These are phyloP conservation scores for Trichoderma oligosporum DNA, from an alignment of 2,329 filamentous ascomycete species.

Conservation along the genomic window DNA sequence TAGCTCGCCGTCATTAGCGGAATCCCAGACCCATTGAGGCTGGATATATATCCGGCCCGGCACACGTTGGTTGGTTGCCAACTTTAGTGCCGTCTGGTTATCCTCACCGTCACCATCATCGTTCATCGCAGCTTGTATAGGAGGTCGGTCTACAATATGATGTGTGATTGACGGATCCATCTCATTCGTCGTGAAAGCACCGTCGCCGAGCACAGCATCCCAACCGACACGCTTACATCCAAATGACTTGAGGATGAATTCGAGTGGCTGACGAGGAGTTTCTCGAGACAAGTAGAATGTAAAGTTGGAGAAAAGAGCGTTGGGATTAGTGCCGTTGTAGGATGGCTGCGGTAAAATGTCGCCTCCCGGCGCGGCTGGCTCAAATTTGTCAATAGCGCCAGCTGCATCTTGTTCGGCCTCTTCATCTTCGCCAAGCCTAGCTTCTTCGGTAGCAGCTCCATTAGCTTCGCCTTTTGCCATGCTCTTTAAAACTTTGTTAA, in stretches of 20 bases:
- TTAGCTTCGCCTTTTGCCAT: slow-evolving; percentile 29
- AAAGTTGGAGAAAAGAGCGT: slow-evolving; percentile 78
- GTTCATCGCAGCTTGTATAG: slow-evolving; percentile 57
- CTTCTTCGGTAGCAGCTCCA: slow-evolving; percentile 35
- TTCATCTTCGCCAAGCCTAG: slow-evolving; percentile 38
- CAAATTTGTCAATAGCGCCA: slow-evolving; percentile 84
- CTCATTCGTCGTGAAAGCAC: slow-evolving; percentile 88
- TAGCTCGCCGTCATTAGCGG: slow-evolving; percentile 85
- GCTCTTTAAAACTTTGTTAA: slow-evolving; percentile 63
- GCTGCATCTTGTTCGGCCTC: slow-evolving; percentile 48
- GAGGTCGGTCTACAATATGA: slow-evolving; percentile 89
- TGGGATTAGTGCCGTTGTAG: slow-evolving; percentile 61
- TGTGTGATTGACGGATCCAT: slow-evolving; percentile 87
- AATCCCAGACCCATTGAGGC: slow-evolving; percentile 99
- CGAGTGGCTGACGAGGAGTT: slow-evolving; percentile 82
- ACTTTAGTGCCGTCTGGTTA: slow-evolving; percentile 58
- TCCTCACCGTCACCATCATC: slow-evolving; percentile 52
- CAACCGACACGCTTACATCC: slow-evolving; percentile 95
- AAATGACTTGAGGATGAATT: slow-evolving; percentile 90
- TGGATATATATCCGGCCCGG: slow-evolving; percentile 92
- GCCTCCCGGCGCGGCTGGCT: slow-evolving; percentile 75
- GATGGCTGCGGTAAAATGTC: slow-evolving; percentile 81
- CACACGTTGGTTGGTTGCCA: slow-evolving; percentile 65
- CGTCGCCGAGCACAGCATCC: slow-evolving; percentile 86
- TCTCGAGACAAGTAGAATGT: slow-evolving; percentile 93